Conservation (phyloP, 2,329 filamentous ascomycete genomes). For the Sporothrix humicola region DNA sequence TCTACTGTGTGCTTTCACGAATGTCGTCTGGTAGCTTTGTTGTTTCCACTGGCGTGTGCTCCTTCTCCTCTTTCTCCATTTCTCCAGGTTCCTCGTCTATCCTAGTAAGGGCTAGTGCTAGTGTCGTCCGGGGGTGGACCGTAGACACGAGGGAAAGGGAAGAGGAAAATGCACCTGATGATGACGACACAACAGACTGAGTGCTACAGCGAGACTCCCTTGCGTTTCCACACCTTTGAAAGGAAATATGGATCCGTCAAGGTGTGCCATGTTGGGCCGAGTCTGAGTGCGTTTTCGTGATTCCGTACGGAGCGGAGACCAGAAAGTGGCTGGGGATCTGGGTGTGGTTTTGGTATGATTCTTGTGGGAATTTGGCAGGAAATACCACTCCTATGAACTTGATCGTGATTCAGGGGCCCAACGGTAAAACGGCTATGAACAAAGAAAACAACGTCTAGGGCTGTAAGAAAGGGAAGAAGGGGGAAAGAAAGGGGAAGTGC, state of each 20-base stretch:
- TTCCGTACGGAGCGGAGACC: neutral
- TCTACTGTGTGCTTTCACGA: neutral
- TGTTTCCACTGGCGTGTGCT: neutral
- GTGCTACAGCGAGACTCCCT: no score
- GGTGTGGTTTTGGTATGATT: neutral
- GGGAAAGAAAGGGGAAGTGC: neutral
- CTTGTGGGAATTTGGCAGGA: no score
- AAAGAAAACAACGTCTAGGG: neutral
- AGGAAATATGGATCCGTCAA: neutral
- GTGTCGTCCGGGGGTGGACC: neutral
- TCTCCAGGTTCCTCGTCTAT: constrained; percentile 19
- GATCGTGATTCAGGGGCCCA: neutral
- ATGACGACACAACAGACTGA: neutral
- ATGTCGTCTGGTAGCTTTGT: neutral
- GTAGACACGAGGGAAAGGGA: neutral
- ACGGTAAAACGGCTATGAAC: neutral
- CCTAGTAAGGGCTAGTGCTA: neutral
- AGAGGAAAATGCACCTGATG: neutral
- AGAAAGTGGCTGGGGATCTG: neutral
- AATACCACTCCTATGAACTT: no score
- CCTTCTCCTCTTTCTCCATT: constrained; percentile 12
- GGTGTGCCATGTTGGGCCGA: neutral
- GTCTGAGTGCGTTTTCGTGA: no score
- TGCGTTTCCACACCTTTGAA: neutral
- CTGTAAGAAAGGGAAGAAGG: no score